Percentiles rank a stretch among this genome's conserved stretches.
These are phyloP conservation scores for Fusarium domesticum DNA, from an alignment of 2,329 filamentous ascomycete species.

Conservation along the genomic window DNA sequence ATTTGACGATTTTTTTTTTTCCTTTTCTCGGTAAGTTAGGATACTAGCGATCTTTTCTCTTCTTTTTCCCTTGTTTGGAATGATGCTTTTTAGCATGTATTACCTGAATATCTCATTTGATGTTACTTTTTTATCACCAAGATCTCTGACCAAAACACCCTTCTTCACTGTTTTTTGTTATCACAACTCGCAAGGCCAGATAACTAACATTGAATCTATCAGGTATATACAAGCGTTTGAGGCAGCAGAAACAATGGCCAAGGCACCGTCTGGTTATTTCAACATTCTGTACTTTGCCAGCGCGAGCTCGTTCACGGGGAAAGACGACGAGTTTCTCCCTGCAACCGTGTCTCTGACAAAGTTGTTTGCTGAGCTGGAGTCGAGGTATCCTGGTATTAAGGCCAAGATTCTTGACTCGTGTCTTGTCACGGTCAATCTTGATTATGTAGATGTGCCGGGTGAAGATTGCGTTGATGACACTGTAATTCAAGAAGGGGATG, in stretches of 20 bases:
- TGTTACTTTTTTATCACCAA: constrained; percentile 64
- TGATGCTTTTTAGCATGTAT: constrained; percentile 59
- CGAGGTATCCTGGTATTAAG: constrained; percentile 66
- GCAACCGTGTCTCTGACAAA: constrained; percentile 62
- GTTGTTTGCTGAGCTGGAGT: constrained; percentile 67
- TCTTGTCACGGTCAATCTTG: constrained; percentile 74
- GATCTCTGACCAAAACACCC: constrained; percentile 59
- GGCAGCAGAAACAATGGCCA: constrained; percentile 42
- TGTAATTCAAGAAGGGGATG: constrained; percentile 69
- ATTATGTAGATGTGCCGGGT: constrained; percentile 70
- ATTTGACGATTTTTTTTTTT: neutral
- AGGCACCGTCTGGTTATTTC: constrained; percentile 63
- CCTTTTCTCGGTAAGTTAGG: constrained; percentile 35
- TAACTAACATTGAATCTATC: no score
- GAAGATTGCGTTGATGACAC: constrained; percentile 39
- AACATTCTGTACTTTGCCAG: constrained; percentile 79
- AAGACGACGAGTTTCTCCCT: constrained; percentile 60
- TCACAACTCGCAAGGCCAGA: constrained; percentile 1
- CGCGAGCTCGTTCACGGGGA: constrained; percentile 68
- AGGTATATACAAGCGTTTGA: no score
- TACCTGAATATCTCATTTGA: constrained; percentile 57
- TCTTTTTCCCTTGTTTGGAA: constrained; percentile 34
- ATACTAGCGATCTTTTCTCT: constrained; percentile 1
- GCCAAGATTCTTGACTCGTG: constrained; percentile 67
- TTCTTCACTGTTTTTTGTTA: constrained; percentile 6